Evolutionary conservation across 192 early-diverging fungal species (phyloP).

Genomic region (Paraglomus brasilianum): DNA sequence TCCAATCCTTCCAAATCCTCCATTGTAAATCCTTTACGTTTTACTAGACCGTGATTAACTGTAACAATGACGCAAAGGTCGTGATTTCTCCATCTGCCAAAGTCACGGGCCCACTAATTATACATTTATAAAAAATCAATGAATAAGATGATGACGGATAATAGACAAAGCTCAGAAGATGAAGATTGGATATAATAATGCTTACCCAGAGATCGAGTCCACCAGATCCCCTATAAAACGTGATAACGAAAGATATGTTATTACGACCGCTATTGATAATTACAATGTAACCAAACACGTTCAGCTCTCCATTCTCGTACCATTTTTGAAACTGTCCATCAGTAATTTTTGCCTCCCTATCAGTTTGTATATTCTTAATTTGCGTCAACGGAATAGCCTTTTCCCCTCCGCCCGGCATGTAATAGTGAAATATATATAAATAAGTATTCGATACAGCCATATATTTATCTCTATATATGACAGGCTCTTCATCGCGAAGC

Average conservation of each 20-base stretch:
- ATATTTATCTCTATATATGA: constrained; percentile 24
- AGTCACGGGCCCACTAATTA: constrained; percentile 22
- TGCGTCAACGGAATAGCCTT: constrained; percentile 18
- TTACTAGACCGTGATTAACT: constrained; percentile 21
- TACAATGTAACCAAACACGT: too few relatives aligned
- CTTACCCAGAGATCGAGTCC: constrained; percentile 28
- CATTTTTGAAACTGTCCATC: constrained; percentile 22
- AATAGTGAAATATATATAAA: constrained; percentile 30
- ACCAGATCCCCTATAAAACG: constrained; percentile 18
- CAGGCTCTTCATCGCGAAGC: constrained; percentile 20
- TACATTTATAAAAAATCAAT: neutral
- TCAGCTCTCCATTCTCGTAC: neutral
- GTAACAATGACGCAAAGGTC: constrained; percentile 27
- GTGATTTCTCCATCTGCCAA: constrained; percentile 28
- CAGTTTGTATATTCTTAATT: constrained; percentile 27
- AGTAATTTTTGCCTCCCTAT: constrained; percentile 14
- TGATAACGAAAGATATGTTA: neutral
- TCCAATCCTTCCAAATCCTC: constrained; percentile 6
- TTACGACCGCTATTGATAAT: too few relatives aligned
- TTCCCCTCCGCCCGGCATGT: constrained; percentile 14
- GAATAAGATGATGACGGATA: neutral
- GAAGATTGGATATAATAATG: neutral
- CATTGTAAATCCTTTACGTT: constrained; percentile 27
- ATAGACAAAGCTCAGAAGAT: neutral
- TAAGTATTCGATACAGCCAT: constrained; percentile 21